Base-by-base conservation (phyloP, 2,329 filamentous ascomycete genomes). In the Cytospora piceae region DNA sequence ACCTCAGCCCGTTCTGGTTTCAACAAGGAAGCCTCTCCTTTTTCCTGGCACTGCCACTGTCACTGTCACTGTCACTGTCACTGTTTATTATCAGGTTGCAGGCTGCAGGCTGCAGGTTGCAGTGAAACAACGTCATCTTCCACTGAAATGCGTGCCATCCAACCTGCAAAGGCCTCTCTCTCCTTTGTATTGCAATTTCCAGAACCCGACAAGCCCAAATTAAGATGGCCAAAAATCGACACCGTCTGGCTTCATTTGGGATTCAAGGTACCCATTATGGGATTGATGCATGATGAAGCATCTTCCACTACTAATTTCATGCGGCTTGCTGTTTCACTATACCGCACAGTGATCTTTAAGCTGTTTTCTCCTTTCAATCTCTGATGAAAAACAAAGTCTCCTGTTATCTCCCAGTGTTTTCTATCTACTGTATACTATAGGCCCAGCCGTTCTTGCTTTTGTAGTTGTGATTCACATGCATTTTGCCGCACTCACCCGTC, bases 91-190 rank as follows among this genome's bases (percentile, higher is more conserved):
- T 53, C 56, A 61, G 34, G 32, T 49, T 49, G 56, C 51, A 61
- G 39, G 34, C 7, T 42, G 22, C 51, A 61, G 39, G 34, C 3
- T 42, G 22, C 56, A 61, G 49, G 32, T 49, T 49, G 56, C 51
- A 62, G 39, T 62, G 58, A 56, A 52, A 65, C 63, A 59, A 64
- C 49, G 52, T 61, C 63, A 61, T 61, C 46, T 49, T 39, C 49
- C 46, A n/a, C 31, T 15, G 42, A 29, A 29, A 34, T 37, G 20
- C 24, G 20, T 63, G 53, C 53, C 61, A 63, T 53, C 17, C 60
- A n/a, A 20, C 27, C 32, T 34, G 52, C 32, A 29, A 29, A 57
- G 49, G 53, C 49, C 31, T 37, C 31, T 32, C 42, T 22, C 17
- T 49, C 11, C 24, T 49, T 11, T 24, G 7, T 12, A 9, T 49